Evolutionary conservation across 2,329 filamentous ascomycete species (phyloP).

Genomic region (Gaeumannomyces tritici): DNA sequence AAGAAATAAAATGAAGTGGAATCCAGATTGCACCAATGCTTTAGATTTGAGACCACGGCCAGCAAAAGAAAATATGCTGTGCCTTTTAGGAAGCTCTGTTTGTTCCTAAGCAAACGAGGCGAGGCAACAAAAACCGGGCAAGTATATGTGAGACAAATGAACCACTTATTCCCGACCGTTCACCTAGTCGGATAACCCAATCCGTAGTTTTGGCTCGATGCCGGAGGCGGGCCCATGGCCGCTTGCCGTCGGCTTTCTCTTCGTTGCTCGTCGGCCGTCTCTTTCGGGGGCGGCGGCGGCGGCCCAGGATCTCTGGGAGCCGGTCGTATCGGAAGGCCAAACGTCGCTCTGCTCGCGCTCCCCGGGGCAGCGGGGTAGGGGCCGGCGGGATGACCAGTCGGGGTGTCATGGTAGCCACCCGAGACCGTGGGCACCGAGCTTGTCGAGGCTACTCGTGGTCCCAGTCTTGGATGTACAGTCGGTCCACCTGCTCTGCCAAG

Average conservation of each 20-base stretch:
- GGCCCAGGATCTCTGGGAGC: constrained; percentile 45
- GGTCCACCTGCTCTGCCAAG: constrained; percentile 34
- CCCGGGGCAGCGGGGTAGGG: constrained; percentile 17
- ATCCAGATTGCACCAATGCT: background rate
- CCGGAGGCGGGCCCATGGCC: constrained; percentile 34
- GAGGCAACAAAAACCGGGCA: background rate
- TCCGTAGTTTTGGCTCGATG: constrained; percentile 24
- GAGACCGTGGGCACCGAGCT: constrained; percentile 40
- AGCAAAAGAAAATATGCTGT: background rate
- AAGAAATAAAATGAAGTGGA: background rate
- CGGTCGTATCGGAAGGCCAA: constrained; percentile 55
- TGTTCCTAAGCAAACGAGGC: background rate
- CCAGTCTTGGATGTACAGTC: constrained; percentile 41
- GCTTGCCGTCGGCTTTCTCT: constrained; percentile 42
- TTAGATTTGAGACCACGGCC: background rate
- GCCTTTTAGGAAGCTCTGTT: background rate
- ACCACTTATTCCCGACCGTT: background rate
- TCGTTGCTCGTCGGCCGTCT: constrained; percentile 42
- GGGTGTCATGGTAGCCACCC: background rate
- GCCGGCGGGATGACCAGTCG: constrained; percentile 15
- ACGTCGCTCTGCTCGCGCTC: constrained; percentile 39
- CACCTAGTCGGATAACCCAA: constrained; percentile 21
- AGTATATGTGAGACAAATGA: background rate
- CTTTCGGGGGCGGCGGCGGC: constrained; percentile 45
- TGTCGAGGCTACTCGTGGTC: constrained; percentile 39